Evolutionary conservation across 1,284 basidiomycete species (phyloP), one percentile per base, ranked within the genome.

Genomic region (Melampsora larici-populina): DNA sequence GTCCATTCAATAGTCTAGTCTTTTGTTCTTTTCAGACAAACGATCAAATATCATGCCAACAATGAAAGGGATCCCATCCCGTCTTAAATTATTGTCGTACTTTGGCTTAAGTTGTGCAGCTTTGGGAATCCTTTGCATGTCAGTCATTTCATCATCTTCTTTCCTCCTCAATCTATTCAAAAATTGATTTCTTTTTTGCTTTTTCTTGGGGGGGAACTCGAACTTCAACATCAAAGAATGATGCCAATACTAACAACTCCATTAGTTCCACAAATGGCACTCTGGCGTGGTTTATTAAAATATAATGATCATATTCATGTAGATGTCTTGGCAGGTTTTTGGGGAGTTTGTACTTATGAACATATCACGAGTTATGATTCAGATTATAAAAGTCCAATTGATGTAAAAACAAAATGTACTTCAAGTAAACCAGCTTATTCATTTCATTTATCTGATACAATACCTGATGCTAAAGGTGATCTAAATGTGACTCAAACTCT

Each of bases 341-440:
- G 72, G 72, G 72, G 72, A 33, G 51, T 65, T 29, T 75, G 72
- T 60, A 75, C 72, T 58, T 75, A 64, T 51, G 72, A 75, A 36
- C 17, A 31, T 40, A 3, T 36, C 9, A 36, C n/a, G n/a, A n/a
- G n/a, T n/a, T n/a, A 36, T 36, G 36, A 36, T 36, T 36, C 36
- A 36, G 36, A 36, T 36, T 36, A 3, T 4, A 36, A 36, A 36
- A 36, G 9, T 36, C 36, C 36, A 36, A 4, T 36, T 36, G 64
- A 60, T 58, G 8, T 40, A n/a, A 1, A 46, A 26, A 48, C 67
- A 8, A 67, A 26, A 55, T 75, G 72, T 29, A 75, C 72, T 2
- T 66, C 65, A 60, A 21, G 63, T 33, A 75, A 66, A 67, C 63
- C 72, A 58, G 72, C 63, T 11, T 75, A 75, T 75, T 75, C 72